Base-by-base conservation (phyloP, 495 filamentous ascomycete species). In the Halenospora varia region DNA sequence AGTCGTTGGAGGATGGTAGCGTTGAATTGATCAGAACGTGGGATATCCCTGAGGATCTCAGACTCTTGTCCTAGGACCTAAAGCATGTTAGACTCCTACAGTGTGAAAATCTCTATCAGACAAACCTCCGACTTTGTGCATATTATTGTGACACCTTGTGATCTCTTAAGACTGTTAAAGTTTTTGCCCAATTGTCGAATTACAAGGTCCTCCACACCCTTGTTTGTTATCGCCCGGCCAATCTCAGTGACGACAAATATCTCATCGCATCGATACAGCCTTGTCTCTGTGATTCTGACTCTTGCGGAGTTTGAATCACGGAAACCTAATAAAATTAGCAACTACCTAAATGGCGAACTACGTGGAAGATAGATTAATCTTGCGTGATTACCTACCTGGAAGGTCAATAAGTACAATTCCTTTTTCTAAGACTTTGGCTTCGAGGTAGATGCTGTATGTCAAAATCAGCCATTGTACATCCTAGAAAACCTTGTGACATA, bases 101-200 rank as follows among this genome's bases (percentile, higher is more conserved):
- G n/a, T n/a, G n/a, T n/a, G n/a, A n/a, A n/a, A n/a, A n/a, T n/a
- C n/a, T n/a, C n/a, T n/a, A n/a, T n/a, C n/a, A 4, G 18, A 53
- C 51, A 53, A 42, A 53, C 35, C 51, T 53, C 51, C 22, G 51
- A 53, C 44, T 44, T 53, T 2, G 51, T 53, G 20, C 51, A 53
- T 22, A 53, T 42, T 11, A 53, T 53, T 4, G 26, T 17, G 23
- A 53, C 26, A 23, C 51, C 51, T 24, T 53, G 51, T 3, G 51
- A 53, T 22, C 35, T 6, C 17, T 25, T 53, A 29, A 53, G 51
- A 15, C 29, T 25, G 17, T 53, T 25, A 22, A 53, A 53, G 39
- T 53, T 53, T 35, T 25, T 53, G n/a, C 51, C 51, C 23, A 53
- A 22, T 25, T 53, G 51, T 23, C 51, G 49, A 52, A 52, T 25